These are phyloP conservation scores for Sporodiniella umbellata DNA, from an alignment of 371 early-diverging fungal genomes.

Conservation along the genomic window DNA sequence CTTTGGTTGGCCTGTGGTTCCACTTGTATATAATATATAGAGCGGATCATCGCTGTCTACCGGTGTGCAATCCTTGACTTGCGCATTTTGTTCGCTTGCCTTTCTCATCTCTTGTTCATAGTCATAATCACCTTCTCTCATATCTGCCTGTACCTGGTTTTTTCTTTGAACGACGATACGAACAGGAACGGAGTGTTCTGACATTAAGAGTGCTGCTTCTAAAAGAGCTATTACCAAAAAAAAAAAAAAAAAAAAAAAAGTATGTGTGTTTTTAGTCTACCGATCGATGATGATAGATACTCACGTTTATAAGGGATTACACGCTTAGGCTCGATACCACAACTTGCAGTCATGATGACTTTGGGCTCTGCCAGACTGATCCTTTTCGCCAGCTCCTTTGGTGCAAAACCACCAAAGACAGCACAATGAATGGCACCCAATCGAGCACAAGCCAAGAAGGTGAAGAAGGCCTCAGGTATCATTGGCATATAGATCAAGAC, in stretches of 20 bases:
- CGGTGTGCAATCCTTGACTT: slow-evolving; percentile 53
- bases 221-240: slow-evolving; percentile 53
- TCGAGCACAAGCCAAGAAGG: slow-evolving; percentile 90
- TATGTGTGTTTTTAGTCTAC: too few relatives aligned
- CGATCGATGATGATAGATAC: too few relatives aligned
- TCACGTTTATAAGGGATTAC: slow-evolving; percentile 65
- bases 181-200: slow-evolving; percentile 49
- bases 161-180: slow-evolving; percentile 62
- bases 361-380: slow-evolving; percentile 77
- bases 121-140: slow-evolving; percentile 63
- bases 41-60: slow-evolving; percentile 87
- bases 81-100: slow-evolving; percentile 22
- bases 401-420: slow-evolving; percentile 76
- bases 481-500: slow-evolving; percentile 91
- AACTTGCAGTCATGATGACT: slow-evolving; percentile 72
- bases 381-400: slow-evolving; percentile 77
- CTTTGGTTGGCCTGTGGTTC: slow-evolving; percentile 82
- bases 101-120: slow-evolving; percentile 56
- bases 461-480: slow-evolving; percentile 84
- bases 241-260: slow-evolving; percentile 12
- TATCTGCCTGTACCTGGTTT: slow-evolving; percentile 38
- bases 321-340: slow-evolving; percentile 72
- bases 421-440: slow-evolving; percentile 88
- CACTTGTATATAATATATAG: slow-evolving; percentile 93
- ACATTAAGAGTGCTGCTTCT: slow-evolving; percentile 57